Evolutionary conservation across 768 basidiomycete species (phyloP).

Genomic region (Baorangia bicolor): DNA sequence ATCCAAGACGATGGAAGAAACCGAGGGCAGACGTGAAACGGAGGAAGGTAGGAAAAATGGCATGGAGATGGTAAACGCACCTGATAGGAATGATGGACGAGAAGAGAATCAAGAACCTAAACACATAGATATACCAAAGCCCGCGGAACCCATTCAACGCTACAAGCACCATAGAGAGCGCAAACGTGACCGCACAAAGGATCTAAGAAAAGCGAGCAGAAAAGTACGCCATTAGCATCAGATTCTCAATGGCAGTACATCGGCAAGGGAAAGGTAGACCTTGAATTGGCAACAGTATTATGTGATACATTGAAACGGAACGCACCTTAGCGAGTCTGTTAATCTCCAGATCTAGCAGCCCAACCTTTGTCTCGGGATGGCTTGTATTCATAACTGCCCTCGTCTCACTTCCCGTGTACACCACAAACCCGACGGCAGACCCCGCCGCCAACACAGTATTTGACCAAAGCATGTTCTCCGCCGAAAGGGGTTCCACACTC

Average conservation of each 20-base stretch:
- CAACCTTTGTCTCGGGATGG: constrained; percentile 93
- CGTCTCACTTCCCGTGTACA: constrained; percentile 94
- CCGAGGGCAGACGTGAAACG: neutral
- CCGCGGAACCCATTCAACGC: constrained; percentile 96
- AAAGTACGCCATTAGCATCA: neutral
- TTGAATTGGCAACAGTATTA: neutral
- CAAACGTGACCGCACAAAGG: constrained; percentile 91
- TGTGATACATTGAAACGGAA: neutral
- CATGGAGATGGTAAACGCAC: constrained; percentile 42
- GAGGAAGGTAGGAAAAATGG: neutral
- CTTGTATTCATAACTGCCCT: constrained; percentile 99
- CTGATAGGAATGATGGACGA: constrained; percentile 99
- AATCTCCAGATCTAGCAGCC: constrained; percentile 89
- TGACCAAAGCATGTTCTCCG: constrained; percentile 95
- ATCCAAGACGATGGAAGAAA: neutral
- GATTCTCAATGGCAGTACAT: neutral
- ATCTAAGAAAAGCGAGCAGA: constrained; percentile 51
- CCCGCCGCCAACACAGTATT: constrained; percentile 98
- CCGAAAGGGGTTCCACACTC: constrained; percentile 81
- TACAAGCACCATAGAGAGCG: constrained; percentile 85
- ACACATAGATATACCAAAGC: constrained; percentile 93
- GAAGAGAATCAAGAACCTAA: constrained; percentile 96
- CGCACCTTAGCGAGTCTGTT: constrained; percentile 91
- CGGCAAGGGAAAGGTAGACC: neutral
- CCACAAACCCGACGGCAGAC: constrained; percentile 85